Percentiles rank a stretch among this genome's conserved stretches.
phyloP scores from a whole-genome alignment of 352 stramenopile species.

The Pythium vanterpoolii region DNA sequence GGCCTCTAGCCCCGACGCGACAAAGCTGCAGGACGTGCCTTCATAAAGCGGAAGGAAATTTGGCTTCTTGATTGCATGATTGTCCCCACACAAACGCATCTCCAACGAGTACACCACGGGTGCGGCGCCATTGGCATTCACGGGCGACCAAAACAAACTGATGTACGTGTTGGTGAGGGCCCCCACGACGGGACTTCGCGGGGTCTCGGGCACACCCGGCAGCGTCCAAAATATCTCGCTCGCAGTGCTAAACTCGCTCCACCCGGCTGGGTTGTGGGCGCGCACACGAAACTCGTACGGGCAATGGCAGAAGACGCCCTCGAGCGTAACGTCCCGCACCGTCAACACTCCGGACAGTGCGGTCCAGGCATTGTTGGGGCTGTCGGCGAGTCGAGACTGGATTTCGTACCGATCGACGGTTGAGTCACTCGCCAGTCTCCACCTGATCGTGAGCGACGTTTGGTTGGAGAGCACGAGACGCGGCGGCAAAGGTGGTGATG shows the following conservation, averaged over 20 bases:
- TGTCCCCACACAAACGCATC: constrained; percentile 32
- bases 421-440: constrained; percentile 56
- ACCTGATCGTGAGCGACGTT: constrained; percentile 46
- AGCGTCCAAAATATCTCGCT: constrained; percentile 62
- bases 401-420: constrained; percentile 75
- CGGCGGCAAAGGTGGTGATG: constrained; percentile 33
- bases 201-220: constrained; percentile 40
- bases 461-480: constrained; percentile 50
- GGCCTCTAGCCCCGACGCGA: constrained; percentile 41
- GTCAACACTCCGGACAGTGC: constrained; percentile 34
- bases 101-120: constrained; percentile 66
- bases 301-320: constrained; percentile 44
- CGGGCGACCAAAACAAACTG: constrained; percentile 69
- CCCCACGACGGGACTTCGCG: constrained; percentile 45
- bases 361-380: constrained; percentile 43
- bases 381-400: constrained; percentile 55
- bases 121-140: constrained; percentile 49
- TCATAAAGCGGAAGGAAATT: constrained; percentile 53
- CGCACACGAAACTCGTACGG: constrained; percentile 58
- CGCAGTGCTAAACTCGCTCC: constrained; percentile 56
- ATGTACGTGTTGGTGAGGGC: constrained; percentile 64
- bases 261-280: constrained; percentile 57
- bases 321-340: constrained; percentile 42
- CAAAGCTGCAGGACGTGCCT: constrained; percentile 58
- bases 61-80: not conserved